Evolutionary conservation across 345 rosid genomes (phyloP), one percentile per base, ranked within the genome.

Genomic region (Citrus unshiu): DNA sequence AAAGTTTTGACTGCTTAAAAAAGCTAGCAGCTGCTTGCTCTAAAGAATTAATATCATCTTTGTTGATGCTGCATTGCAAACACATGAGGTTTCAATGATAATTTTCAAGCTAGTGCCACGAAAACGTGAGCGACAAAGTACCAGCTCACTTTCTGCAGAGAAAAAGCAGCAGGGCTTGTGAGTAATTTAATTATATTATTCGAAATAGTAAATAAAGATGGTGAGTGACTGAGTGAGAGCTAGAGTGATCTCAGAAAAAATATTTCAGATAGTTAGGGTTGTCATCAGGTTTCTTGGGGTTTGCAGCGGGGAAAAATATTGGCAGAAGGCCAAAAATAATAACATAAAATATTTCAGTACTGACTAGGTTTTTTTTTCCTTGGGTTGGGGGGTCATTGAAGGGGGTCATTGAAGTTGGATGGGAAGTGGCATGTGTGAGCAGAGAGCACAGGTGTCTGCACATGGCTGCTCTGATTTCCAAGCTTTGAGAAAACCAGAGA

Each of bases 401-500:
- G 43, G 10, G 39, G 35, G n/a, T 77, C 18, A 21, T 57, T 68
- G 75, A 80, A 78, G 43, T 43, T 75, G 77, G 82, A 83, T 77
- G 77, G 77, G 56, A 79, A 72, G 71, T 74, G 72, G 81, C 88
- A 88, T 83, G 90, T 89, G 83, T 83, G 88, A 88, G 82, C 85
- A 78, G 89, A 87, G 83, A 46, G 51, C 84, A 79, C 89, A 82
- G 90, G 81, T 78, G 80, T 78, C 19, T 70, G 88, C 93, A 89
- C 93, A 89, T 88, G 93, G 82, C 84, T 86, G 76, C 87, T 84
- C 90, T 65, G 49, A 82, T 83, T 80, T 79, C 89, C 88, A 86
- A 83, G 92, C 85, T 75, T 81, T 81, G 83, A 81, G 78, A 65
- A 59, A 79, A 80, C 72, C 77, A 56, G 68, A 73, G 78, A 81